Evolutionary conservation across 495 filamentous ascomycete species (phyloP), one percentile per base, ranked within the genome.

Genomic region (Penicillium paradoxum): DNA sequence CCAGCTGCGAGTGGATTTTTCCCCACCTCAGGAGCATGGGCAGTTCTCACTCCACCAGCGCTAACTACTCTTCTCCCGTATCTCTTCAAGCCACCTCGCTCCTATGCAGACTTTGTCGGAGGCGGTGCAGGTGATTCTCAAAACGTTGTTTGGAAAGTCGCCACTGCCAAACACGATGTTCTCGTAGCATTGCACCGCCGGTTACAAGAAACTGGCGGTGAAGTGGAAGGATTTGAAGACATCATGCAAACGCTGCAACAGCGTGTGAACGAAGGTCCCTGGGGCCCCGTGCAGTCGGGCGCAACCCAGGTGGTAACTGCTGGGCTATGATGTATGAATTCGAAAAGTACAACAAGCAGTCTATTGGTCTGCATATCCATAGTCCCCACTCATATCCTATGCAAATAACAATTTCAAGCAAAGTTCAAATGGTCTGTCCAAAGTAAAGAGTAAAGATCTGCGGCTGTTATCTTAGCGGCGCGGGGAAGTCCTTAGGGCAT

Each of bases 101-200:
- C 74, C 2, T 83, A 81, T 40, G 72, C 76, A 18, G 81, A 80
- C 29, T 75, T 83, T 39, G 80, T 83, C 0, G 79, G 80, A 13
- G 81, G 81, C 21, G 76, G 77, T 17, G 73, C 75, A 3, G 81
- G 79, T 1, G 82, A 84, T 53, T 64, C 76, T 11, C 79, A 85
- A 54, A 79, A 72, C 56, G 73, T 76, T 0, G 79, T 81, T 6
- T 86, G 81, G 72, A 74, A 78, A 54, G 70, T 86, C 37, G 83
- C 80, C 4, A 75, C 71, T 18, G 79, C 79, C 3, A 85, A 84
- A 58, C 79, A 79, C 57, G 81, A 80, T 45, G 79, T 78, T 4
- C 54, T 85, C 32, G 72, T 73, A 2, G 67, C 68, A 14, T 58
- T 86, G 24, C 60, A 75, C 41, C 47, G 62, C 8, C 58, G 49